Evolutionary conservation across 2,329 filamentous ascomycete genomes (phyloP).

Genomic region (Fusarium virguliforme): DNA sequence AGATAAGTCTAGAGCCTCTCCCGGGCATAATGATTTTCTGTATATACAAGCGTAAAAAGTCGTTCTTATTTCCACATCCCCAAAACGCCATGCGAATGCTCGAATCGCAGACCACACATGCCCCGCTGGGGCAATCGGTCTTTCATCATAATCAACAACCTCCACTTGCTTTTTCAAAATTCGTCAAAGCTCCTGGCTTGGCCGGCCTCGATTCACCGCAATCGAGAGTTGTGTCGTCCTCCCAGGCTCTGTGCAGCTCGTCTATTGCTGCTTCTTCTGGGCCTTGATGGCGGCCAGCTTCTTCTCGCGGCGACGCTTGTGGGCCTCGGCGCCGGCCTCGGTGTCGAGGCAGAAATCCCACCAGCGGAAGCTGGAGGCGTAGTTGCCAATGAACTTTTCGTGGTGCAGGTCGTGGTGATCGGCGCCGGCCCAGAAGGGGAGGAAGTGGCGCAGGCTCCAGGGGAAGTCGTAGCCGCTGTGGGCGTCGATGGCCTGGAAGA

Average conservation of each 20-base stretch:
- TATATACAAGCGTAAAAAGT: conserved; percentile 54
- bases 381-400: conserved; percentile 99
- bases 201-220: conserved; percentile 48
- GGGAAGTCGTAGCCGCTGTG: conserved; percentile 99
- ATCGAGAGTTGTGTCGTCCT: conserved; percentile 34
- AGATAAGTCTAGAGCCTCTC: conserved; percentile 52
- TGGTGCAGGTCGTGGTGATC: conserved; percentile 98
- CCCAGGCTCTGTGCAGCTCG: conserved; percentile 19
- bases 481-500: conserved; percentile 98
- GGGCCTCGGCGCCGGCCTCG: conserved; percentile 89
- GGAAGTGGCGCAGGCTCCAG: conserved; percentile 94
- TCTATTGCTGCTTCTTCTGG: conserved; percentile 80
- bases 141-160: conserved; percentile 46
- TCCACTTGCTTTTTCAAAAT: conserved; percentile 20
- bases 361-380: conserved; percentile 98
- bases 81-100: conserved; percentile 54
- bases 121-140: conserved; percentile 40
- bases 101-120: conserved; percentile 43
- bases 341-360: conserved; percentile 97
- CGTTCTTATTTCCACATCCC: conserved; percentile 49
- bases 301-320: conserved; percentile 85
- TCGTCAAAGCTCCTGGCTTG: conserved; percentile 24
- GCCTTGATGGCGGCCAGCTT: conserved; percentile 77
- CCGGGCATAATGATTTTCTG: conserved; percentile 46
- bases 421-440: conserved; percentile 98